phyloP scores from a whole-genome alignment of 345 rosid species.

The Hirschfeldia incana region DNA sequence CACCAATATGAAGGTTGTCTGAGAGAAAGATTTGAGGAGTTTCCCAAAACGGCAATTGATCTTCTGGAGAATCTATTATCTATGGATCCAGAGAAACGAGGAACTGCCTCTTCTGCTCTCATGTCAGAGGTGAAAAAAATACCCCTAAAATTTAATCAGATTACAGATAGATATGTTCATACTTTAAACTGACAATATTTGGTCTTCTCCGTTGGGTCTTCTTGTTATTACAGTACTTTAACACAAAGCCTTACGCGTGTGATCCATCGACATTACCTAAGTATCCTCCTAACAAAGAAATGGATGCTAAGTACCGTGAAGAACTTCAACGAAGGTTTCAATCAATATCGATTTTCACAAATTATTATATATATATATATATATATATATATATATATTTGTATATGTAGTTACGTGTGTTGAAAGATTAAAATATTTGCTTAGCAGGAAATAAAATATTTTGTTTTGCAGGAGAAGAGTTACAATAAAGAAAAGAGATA shows the following conservation, averaged over 20 bases:
- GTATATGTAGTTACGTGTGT: neutral
- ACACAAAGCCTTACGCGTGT: constrained; percentile 59
- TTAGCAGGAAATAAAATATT: constrained; percentile 40
- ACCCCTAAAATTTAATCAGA: neutral
- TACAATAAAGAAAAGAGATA: constrained; percentile 40
- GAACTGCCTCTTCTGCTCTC: constrained; percentile 56
- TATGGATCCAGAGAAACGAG: constrained; percentile 62
- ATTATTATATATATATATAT: neutral
- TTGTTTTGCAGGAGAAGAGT: constrained; percentile 49
- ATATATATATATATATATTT: neutral
- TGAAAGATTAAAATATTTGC: neutral
- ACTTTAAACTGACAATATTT: neutral
- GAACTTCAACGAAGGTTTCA: constrained; percentile 54
- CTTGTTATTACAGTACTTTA: constrained; percentile 53
- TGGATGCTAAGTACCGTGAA: constrained; percentile 57
- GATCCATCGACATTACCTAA: constrained; percentile 69
- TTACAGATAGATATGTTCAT: neutral
- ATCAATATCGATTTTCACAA: neutral
- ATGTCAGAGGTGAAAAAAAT: constrained; percentile 50
- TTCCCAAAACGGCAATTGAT: constrained; percentile 45
- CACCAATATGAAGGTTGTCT: constrained; percentile 56
- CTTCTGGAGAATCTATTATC: constrained; percentile 61
- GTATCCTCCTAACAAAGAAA: constrained; percentile 76
- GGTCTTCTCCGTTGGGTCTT: neutral
- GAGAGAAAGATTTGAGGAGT: constrained; percentile 57